Evolutionary conservation across 805 yeast genomes (phyloP), one percentile per base, ranked within the genome.

Genomic region (Wickerhamiella sorbophila): DNA sequence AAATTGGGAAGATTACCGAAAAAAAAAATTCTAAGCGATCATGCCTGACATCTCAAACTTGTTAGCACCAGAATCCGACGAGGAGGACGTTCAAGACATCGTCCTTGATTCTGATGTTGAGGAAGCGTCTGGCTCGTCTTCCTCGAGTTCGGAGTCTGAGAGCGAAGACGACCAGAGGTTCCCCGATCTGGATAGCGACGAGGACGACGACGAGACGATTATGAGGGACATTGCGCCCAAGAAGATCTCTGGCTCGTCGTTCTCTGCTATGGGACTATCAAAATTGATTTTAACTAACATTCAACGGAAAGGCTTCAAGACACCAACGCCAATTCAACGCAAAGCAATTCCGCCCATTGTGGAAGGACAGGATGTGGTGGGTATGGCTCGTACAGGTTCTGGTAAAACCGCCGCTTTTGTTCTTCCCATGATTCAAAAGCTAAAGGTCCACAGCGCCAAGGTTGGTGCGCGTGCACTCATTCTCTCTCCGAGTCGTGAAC

Each of bases 341-440:
- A 91, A 88, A 58, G 79, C 98, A 2, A 83, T 91, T 44, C 98
- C 98, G 0, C 67, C 86, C 42, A 78, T 91, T 45, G 66, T 91
- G 65, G 84, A 81, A 37, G 80, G 76, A 42, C 71, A 93, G 56
- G 98, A 91, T 63, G 94, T 91, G 33, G 98, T 91, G 14, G 99
- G 96, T 57, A 91, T 91, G 99, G 99, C 99, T 14, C 73, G 99
- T 56, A 91, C 99, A 0, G 99, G 99, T 54, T 83, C 95, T 20
- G 99, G 99, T 69, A 91, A 91, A 58, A 91, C 99, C 0, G 98
- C 98, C 6, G 97, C 98, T 1, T 91, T 91, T 58, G 72, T 84
- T 17, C 64, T 91, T 42, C 99, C 99, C 3, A 69, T 91, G 66
- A 70, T 91, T 49, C 96, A 91, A 53, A 78, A 74, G 56, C 68